Conservation (phyloP, 345 rosid genomes). For the Eucalyptus microcorys region DNA sequence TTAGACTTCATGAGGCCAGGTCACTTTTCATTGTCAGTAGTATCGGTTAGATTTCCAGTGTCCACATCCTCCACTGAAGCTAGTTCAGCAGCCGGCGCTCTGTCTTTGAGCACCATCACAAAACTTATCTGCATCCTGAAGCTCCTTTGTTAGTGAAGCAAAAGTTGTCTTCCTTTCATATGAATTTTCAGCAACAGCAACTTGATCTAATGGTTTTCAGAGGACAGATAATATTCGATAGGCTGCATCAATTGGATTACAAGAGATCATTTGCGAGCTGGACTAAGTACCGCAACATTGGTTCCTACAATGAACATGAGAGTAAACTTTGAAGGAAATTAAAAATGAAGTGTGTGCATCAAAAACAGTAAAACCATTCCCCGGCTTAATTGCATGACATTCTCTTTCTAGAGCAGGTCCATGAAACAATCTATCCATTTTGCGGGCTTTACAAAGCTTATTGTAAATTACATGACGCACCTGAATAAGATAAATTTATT, state of each 20-base stretch:
- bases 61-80: neutral
- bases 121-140: neutral
- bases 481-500: neutral
- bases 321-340: neutral
- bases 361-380: no score
- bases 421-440: neutral
- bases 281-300: neutral
- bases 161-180: neutral
- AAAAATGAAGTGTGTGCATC: no score
- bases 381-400: no score
- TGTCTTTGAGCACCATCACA: neutral
- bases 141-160: slow-evolving; percentile 1
- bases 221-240: slow-evolving; percentile 58
- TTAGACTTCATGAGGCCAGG: neutral
- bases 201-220: slow-evolving; percentile 15
- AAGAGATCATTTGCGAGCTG: neutral
- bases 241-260: slow-evolving; percentile 27
- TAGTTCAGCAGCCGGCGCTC: neutral
- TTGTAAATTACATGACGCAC: neutral
- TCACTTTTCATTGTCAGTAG: neutral
- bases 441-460: neutral
- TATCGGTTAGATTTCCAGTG: neutral
- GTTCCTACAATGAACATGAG: neutral
- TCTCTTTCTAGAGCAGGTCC: neutral
- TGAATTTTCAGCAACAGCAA: neutral